Conservation (phyloP, 2,329 filamentous ascomycete genomes). For the Alternaria sp. region DNA sequence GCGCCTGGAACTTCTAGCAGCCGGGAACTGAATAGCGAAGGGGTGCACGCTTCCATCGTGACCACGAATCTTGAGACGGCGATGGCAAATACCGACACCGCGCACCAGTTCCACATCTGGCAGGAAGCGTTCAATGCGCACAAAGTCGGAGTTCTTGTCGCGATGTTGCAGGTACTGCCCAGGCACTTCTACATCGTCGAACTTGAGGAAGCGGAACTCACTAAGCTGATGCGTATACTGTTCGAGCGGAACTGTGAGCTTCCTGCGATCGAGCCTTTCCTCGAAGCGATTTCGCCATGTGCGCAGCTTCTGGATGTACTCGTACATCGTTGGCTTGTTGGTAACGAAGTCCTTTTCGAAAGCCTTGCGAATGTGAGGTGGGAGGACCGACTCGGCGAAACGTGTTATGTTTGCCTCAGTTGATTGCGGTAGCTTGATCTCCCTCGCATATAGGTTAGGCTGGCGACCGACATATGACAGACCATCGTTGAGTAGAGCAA, state of each 20-base stretch:
- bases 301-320: conserved; percentile 96
- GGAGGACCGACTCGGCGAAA: conserved; percentile 95
- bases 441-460: conserved; percentile 84
- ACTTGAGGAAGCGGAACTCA: conserved; percentile 97
- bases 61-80: conserved; percentile 92
- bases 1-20: conserved; percentile 86
- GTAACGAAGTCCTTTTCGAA: conserved; percentile 98
- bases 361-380: conserved; percentile 90
- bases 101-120: conserved; percentile 93
- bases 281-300: conserved; percentile 98
- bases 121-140: conserved; percentile 95
- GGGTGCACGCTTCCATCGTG: conserved; percentile 97
- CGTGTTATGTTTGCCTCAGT: conserved; percentile 97
- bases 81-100: conserved; percentile 87
- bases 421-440: conserved; percentile 85
- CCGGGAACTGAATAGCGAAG: conserved; percentile 95
- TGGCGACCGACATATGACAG: conserved; percentile 89
- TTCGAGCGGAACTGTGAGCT: conserved; percentile 77
- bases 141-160: conserved; percentile 99
- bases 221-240: conserved; percentile 88
- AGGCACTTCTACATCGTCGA: conserved; percentile 97
- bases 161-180: conserved; percentile 97
- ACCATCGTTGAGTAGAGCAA: conserved; percentile 95
- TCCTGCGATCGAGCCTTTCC: conserved; percentile 89
- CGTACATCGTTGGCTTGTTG: conserved; percentile 95